Base-by-base conservation (phyloP, 2,329 filamentous ascomycete species). In the Aspergillus clavatus region DNA sequence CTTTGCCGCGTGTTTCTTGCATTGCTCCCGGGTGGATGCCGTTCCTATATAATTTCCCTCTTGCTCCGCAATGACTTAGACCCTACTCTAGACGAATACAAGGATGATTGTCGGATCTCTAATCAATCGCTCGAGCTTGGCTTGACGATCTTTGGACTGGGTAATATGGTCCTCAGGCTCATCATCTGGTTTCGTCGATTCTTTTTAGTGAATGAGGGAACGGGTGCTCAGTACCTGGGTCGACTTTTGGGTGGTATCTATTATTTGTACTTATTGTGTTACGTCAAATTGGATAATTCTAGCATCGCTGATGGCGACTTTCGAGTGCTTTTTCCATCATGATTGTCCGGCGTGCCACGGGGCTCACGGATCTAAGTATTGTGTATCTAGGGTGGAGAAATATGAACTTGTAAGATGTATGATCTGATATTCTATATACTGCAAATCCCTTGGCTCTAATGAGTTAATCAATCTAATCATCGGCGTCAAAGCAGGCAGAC, bases 1-100 rank as follows among this genome's bases (percentile, higher is more conserved):
- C 42, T 53, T 52, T 49, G 36, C 47, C 24, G 44, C 39, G 14
- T 26, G 41, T 44, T 46, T 38, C 38, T 36, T 51, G 42, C 39
- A 45, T 45, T 43, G 39, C 43, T 36, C 19, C 35, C 24, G 38
- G 40, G 27, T 40, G 38, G 42, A 16, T 38, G 36, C 19, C 10
- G 8, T 35, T 16, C 31, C 31, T 35, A 35, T 35, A 35, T 35
- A 35, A 35, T 21, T 16, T 35, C 11, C 4, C 31, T 35, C 8
- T 35, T 18, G 11, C 31, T 18, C 31, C 16, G 18, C 31, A 35
- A 16, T 35, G n/a, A 35, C 18, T 35, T 35, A 35, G 31, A 35
- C 10, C 10, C 26, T 35, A 35, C 31, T 18, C 31, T 18, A 21
- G 16, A 21, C 18, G 16, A 35, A 35, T 21, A 8, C 31, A 35